phyloP scores from a whole-genome alignment of 805 yeast genomes.

The Kluyveromyces siamensis region DNA sequence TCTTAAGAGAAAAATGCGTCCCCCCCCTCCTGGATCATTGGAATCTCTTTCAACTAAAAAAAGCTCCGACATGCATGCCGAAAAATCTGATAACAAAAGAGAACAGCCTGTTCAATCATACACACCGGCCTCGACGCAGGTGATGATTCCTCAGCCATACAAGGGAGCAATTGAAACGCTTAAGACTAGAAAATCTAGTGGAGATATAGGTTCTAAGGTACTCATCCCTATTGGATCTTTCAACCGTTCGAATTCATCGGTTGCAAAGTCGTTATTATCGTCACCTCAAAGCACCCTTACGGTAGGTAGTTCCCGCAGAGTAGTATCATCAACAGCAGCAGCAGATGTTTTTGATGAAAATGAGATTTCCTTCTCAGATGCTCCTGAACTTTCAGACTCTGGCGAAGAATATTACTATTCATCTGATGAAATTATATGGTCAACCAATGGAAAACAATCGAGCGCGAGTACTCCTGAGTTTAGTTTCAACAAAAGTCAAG shows the following conservation, averaged over 20 bases:
- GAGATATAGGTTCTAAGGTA: slow-evolving; percentile 9
- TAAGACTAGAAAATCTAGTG: slow-evolving; percentile 7
- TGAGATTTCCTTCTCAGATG: slow-evolving; percentile 63
- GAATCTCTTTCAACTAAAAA: not conserved
- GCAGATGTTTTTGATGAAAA: slow-evolving; percentile 62
- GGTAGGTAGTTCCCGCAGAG: slow-evolving; percentile 25
- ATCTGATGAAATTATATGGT: slow-evolving; percentile 24
- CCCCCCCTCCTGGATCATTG: slow-evolving; percentile 12
- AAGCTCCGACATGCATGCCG: not conserved
- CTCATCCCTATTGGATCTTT: slow-evolving; percentile 10
- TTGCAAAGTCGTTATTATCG: slow-evolving; percentile 11
- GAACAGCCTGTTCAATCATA: slow-evolving; percentile 29
- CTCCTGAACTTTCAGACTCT: slow-evolving; percentile 47
- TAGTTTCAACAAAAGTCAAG: not conserved
- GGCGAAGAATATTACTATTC: slow-evolving; percentile 37
- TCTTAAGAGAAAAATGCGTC: slow-evolving; percentile 9
- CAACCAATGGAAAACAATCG: slow-evolving; percentile 3
- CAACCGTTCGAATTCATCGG: slow-evolving; percentile 19
- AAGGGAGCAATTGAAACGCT: slow-evolving; percentile 21
- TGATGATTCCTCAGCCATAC: slow-evolving; percentile 36
- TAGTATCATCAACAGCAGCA: slow-evolving; percentile 28
- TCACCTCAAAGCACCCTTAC: slow-evolving; percentile 21
- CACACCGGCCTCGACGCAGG: slow-evolving; percentile 36
- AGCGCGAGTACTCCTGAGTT: not conserved
- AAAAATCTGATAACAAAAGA: not conserved